phyloP scores from a whole-genome alignment of 441 rosid genomes.

The Jatropha multifida region DNA sequence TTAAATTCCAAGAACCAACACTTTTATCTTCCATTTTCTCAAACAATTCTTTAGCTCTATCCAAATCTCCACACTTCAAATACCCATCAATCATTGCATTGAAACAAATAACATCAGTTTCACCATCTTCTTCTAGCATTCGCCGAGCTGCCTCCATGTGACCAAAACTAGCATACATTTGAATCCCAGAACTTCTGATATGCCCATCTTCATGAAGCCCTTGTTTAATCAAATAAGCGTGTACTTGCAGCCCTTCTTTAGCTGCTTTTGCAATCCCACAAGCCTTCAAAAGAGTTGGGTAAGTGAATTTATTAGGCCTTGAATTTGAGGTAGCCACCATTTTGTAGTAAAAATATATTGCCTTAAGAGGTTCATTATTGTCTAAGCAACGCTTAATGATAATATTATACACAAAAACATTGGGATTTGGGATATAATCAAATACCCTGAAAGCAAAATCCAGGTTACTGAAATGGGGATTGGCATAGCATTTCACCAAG shows the following conservation, averaged over 20 bases:
- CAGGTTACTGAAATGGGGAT: constrained; percentile 36
- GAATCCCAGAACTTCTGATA: constrained; percentile 39
- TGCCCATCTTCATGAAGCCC: constrained; percentile 39
- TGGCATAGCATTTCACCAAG: constrained; percentile 41
- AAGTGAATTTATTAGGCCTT: constrained; percentile 48
- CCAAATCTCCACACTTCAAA: constrained; percentile 47
- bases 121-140: constrained; percentile 24
- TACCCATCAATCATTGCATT: constrained; percentile 64
- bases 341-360: constrained; percentile 24
- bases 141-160: constrained; percentile 15
- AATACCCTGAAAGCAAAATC: constrained; percentile 42
- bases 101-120: constrained; percentile 52
- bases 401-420: constrained; percentile 45
- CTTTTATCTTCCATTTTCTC: constrained; percentile 58
- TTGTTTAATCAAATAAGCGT: constrained; percentile 39
- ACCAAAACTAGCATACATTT: constrained; percentile 25
- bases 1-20: constrained; percentile 72
- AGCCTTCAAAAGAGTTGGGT: constrained; percentile 44
- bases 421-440: constrained; percentile 33
- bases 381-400: constrained; percentile 35
- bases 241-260: constrained; percentile 40
- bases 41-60: constrained; percentile 51
- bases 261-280: constrained; percentile 24
- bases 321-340: constrained; percentile 32
- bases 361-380: constrained; percentile 30